Base-by-base conservation (phyloP, 768 basidiomycete genomes). In the Cystofilobasidium ferigula region DNA sequence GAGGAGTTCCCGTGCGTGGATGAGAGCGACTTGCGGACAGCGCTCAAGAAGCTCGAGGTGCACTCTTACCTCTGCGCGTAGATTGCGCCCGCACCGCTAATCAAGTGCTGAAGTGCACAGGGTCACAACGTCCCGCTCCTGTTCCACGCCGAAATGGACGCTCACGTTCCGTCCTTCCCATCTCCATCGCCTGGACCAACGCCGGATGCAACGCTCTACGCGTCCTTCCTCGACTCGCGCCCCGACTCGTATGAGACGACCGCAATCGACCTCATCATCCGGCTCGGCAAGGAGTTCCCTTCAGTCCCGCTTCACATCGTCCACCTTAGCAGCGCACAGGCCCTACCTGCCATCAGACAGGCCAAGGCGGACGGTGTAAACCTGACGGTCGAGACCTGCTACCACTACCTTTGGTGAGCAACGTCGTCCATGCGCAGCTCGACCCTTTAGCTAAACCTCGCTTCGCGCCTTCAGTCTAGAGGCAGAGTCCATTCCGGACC, bases 331-430 rank as follows among this genome's bases (percentile, higher is more conserved):
- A 87, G 93, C 6, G 81, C 92, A 6, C 79, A 81, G 26, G 89
- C 91, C 7, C 82, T 99, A 24, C 88, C 86, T 3, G 70, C 83
- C 43, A 84, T 98, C 67, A 82, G 83, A 47, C 79, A 82, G 56
- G 91, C 92, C 5, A 84, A 80, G 71, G 74, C 78, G 1, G 77
- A 82, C 1, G 84, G 86, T 0, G 69, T 76, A 5, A 84, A 85
- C 12, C 78, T 99, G 60, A 90, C 91, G 0, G 89, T 91, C 58
- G 94, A 99, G 79, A 99, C 94, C 0, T 97, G 93, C 76, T 97
- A 94, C 78, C 94, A 99, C 76, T 99, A 99, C 78, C 83, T 97
- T 26, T 84, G 84, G 65, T 67, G 26, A 40, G 65, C 30, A 14
- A 45, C 3, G 14, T 8, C 45, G 7, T 34, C 9, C 26, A 6